Evolutionary conservation across 306 rosid species (phyloP), one percentile per base, ranked within the genome.

Genomic region (Pterocarpus santalinus): DNA sequence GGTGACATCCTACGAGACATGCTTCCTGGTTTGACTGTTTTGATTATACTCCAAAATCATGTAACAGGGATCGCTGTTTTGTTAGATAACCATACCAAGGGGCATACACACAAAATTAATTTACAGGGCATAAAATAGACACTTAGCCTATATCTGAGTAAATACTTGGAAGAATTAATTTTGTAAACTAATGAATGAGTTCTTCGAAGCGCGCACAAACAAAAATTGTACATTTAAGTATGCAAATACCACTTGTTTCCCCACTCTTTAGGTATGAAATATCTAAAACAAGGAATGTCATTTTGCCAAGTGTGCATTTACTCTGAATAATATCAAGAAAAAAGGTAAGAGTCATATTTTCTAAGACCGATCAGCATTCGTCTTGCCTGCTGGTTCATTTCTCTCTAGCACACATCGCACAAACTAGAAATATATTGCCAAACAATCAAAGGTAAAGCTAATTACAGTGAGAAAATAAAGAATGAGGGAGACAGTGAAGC

Each of bases 381-480:
- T 75, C 76, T 70, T 8, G 47, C 80, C 39, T 44, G 56, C 76
- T 33, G 55, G 75, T 69, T 82, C 82, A 65, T 74, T 70, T 72
- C 60, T 51, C 57, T 43, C 43, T 30, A 73, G 80, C 88, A 85
- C 63, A 52, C 88, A 64, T 67, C 14, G 62, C 89, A 78, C 78
- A 82, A 73, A 75, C 76, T 64, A 39, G 28, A 17, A 80, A 78
- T 65, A 72, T 58, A 80, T 75, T 67, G 65, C 67, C 76, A 68
- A 84, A 65, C 80, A 73, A 82, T 49, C 75, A 73, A 78, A 78
- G 38, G 67, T 82, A 76, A 83, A 86, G 85, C 84, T 88, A 88
- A 79, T 87, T 78, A 85, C 83, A 80, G 69, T 65, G 77, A 81
- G 72, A 66, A 78, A 85, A 80, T 69, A 88, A 85, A 82, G 76